Evolutionary conservation across 2,329 filamentous ascomycete species (phyloP), one percentile per base, ranked within the genome.

Genomic region (Phaeomoniella chlamydospora): DNA sequence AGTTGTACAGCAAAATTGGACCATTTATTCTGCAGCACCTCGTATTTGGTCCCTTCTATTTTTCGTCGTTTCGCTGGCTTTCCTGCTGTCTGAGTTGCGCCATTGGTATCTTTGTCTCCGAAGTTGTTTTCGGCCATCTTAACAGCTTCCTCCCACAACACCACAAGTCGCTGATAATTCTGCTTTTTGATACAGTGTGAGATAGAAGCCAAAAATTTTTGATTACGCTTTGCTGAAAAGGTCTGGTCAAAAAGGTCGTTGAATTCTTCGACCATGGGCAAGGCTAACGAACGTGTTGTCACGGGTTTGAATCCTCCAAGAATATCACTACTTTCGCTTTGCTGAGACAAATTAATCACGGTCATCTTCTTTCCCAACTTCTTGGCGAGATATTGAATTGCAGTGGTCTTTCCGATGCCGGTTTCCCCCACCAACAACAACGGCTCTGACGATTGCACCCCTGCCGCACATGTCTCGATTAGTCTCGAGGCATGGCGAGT

Each of bases 381-480:
- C 39, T 81, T 77, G 0, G 90, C 86, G 38, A 99, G 66, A 52
- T 94, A 86, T 55, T 99, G 90, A 11, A 98, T 79, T 16, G 90
- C 82, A 0, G 90, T 94, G 0, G 90, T 99, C 60, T 99, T 99
- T 49, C 90, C 90, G 35, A 94, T 94, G 64, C 90, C 90, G 5
- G 90, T 99, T 62, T 99, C 90, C 52, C 90, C 90, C n/a, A 99
- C 90, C 17, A 99, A 73, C 13, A 99, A 63, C 2, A 94, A 73
- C 3, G 92, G 86, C 50, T 99, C 90, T n/a, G 74, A 72, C 48
- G 86, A 73, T 42, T 80, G 77, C 4, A 94, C 74, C 2, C 86
- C 80, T 26, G 84, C 77, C 2, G 83, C 77, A 37, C 96, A 81
- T 53, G 92, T 84, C 54, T 98, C 92, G 35, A 98, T 71, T 10